Evolutionary conservation across 176 grass and related monocot species (phyloP).

Genomic region (Sorghum bicolor): DNA sequence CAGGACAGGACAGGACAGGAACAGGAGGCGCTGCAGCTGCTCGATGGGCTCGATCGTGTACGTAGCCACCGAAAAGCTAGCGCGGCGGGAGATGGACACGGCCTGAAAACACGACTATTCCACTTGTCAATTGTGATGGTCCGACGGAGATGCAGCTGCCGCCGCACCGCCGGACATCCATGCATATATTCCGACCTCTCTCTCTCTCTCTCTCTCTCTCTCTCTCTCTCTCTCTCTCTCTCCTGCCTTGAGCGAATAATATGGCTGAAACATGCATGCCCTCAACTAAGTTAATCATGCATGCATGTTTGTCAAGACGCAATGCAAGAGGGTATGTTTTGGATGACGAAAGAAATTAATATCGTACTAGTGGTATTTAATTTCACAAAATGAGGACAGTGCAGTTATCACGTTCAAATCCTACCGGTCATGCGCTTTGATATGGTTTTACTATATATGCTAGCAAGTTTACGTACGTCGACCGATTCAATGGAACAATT

Average conservation of each 20-base stretch:
- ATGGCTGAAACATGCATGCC: background rate
- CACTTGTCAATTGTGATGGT: background rate
- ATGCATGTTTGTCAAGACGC: background rate
- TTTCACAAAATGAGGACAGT: no score
- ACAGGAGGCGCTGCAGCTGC: background rate
- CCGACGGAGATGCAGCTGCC: constrained; percentile 19
- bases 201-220: background rate
- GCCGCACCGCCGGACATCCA: constrained; percentile 1
- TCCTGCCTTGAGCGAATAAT: background rate
- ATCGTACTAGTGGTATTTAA: no score
- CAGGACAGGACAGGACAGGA: no score
- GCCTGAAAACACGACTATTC: background rate
- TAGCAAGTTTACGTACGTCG: no score
- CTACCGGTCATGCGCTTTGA: no score
- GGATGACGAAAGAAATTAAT: background rate
- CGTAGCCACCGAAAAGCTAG: background rate
- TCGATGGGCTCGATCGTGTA: background rate
- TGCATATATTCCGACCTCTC: constrained; percentile 6
- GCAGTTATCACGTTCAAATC: no score
- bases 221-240: background rate
- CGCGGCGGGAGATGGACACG: no score
- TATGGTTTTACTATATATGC: no score
- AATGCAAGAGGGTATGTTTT: background rate
- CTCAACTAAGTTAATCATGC: background rate
- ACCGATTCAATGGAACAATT: no score